Conservation (phyloP, 495 filamentous ascomycete species). For the Bacidia gigantensis region DNA sequence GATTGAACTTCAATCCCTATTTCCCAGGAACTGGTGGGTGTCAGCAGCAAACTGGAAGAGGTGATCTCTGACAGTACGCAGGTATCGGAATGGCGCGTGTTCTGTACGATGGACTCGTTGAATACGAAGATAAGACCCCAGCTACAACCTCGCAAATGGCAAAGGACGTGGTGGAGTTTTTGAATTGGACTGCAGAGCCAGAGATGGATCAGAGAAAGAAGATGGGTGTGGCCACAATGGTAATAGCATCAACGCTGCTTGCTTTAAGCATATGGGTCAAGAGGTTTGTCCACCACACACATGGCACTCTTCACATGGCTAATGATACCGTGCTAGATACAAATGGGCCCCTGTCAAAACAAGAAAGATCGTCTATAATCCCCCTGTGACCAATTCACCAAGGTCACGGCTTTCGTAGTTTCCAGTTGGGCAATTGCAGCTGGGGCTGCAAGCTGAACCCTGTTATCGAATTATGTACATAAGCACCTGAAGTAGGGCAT, state of each 20-base stretch:
- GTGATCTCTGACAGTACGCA: constrained; percentile 16
- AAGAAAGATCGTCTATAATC: constrained; percentile 79
- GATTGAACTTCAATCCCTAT: constrained; percentile 99
- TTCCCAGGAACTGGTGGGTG: constrained; percentile 77
- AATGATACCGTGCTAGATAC: constrained; percentile 41
- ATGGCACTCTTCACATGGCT: constrained; percentile 2
- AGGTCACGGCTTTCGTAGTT: neutral
- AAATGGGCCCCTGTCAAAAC: constrained; percentile 96
- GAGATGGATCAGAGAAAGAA: constrained; percentile 98
- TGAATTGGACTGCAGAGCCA: constrained; percentile 97
- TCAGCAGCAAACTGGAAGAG: neutral
- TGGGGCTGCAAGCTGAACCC: too few species aligned
- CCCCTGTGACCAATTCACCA: constrained; percentile 33
- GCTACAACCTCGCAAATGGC: constrained; percentile 97
- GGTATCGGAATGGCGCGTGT: constrained; percentile 98
- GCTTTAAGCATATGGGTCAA: constrained; percentile 94
- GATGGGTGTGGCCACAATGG: constrained; percentile 94
- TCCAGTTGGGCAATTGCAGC: too few species aligned
- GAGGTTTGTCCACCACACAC: constrained; percentile 32
- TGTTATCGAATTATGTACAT: neutral
- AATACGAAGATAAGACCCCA: constrained; percentile 94
- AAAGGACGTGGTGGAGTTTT: constrained; percentile 96
- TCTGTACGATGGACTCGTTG: constrained; percentile 91
- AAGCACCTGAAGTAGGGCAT: neutral
- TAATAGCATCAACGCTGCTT: constrained; percentile 60